Evolutionary conservation across 306 rosid species (phyloP), one percentile per base, ranked within the genome.

Genomic region (Sesbania bispinosa): DNA sequence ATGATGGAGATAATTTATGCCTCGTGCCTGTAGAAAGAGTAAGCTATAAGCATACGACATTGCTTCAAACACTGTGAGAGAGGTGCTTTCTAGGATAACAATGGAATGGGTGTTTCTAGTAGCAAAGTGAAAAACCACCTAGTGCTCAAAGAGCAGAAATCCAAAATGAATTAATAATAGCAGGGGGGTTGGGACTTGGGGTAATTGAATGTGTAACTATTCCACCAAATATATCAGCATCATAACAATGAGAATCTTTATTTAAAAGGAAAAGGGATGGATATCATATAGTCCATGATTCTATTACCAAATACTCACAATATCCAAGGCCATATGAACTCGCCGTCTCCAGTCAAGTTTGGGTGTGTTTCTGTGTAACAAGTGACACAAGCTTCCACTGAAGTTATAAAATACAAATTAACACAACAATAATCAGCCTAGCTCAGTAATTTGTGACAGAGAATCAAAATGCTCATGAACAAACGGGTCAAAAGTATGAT

Each of bases 281-380:
- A 74, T 45, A 51, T 41, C 48, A 51, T 20, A 4, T 2, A 7
- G 26, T 42, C 42, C 39, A 71, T 39, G 20, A 26, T 42, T 45
- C 41, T 61, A 45, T 67, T 69, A 21, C 11, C 46, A 27, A 73
- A 73, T 66, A 91, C 99, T 88, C 79, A 95, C 99, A 77, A 95
- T 89, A 82, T 95, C 97, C 77, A 95, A 82, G 70, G 99, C 97
- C 97, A 95, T 95, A 82, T 81, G 92, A 74, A 82, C 81, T 46
- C 97, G 90, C 13, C 93, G 89, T 78, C 99, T 88, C 97, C 96
- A 91, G 60, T 95, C 97, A 75, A 95, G 81, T 83, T 95, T 95
- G 78, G 96, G 30, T 3, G 92, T 76, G 82, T 82, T 95, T 89
- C 92, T 81, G 80, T 95, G 99, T 19, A 95, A 86, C 74, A 95